Percentiles rank a stretch among this genome's conserved stretches.
Evolutionary conservation across 2,329 filamentous ascomycete genomes (phyloP).

Genomic region (Arthroderma uncinatum): DNA sequence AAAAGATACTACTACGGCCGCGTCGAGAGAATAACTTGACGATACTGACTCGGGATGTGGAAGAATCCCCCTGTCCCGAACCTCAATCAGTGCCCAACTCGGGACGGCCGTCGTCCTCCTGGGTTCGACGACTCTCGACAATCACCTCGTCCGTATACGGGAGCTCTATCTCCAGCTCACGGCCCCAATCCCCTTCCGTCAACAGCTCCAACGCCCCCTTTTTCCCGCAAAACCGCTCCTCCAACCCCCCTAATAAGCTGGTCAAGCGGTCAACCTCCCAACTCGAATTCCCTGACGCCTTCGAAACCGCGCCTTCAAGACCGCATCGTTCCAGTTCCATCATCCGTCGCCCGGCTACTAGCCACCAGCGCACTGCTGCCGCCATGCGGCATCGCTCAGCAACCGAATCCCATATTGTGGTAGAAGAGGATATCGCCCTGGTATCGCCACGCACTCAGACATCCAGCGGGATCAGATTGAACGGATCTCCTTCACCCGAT

Average conservation of each 20-base stretch:
- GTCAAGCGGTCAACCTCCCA: conserved; percentile 51
- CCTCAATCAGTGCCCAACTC: conserved; percentile 15
- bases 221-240: conserved; percentile 20
- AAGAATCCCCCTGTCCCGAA: conserved; percentile 17
- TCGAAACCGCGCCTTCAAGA: conserved; percentile 20
- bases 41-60: conserved; percentile 19
- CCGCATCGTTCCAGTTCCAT: conserved; percentile 37
- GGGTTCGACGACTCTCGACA: conserved; percentile 47
- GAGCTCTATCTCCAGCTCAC: conserved; percentile 39
- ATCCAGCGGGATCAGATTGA: background rate
- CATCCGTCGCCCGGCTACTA: conserved; percentile 50
- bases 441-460: background rate
- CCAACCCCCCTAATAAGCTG: conserved; percentile 46
- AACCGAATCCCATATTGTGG: conserved; percentile 16
- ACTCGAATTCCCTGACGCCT: conserved; percentile 34
- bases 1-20: conserved; percentile 7
- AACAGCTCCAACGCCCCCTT: conserved; percentile 44
- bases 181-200: conserved; percentile 42
- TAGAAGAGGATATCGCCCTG: background rate
- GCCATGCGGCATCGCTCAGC: conserved; percentile 39
- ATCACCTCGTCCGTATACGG: conserved; percentile 39
- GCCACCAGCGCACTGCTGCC: conserved; percentile 49
- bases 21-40: conserved; percentile 20
- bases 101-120: conserved; percentile 39
- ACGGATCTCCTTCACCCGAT: conserved; percentile 15